Percentiles rank a stretch among this genome's conserved stretches.
These are phyloP conservation scores for Trypanosoma melophagium DNA, from an alignment of 208 protist species.

Conservation along the genomic window DNA sequence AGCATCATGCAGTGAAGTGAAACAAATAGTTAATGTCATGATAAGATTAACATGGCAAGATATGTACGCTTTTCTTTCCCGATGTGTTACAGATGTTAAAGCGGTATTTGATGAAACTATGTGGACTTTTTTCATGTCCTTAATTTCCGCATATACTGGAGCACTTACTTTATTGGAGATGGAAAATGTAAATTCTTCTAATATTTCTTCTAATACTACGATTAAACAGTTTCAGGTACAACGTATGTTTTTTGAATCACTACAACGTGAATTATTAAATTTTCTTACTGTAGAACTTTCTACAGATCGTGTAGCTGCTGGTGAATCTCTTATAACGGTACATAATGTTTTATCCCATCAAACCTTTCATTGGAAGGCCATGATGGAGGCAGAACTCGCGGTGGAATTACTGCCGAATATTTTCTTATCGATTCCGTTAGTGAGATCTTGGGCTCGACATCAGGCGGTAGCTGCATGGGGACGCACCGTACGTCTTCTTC, in stretches of 20 bases:
- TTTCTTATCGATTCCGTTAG: neutral
- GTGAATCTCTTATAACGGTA: slow-evolving; percentile 8
- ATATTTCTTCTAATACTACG: too few species aligned
- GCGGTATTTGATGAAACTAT: slow-evolving; percentile 19
- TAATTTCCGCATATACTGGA: slow-evolving; percentile 19
- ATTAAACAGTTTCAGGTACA: slow-evolving; percentile 4
- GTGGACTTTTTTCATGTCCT: slow-evolving; percentile 25
- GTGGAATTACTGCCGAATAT: slow-evolving; percentile 4
- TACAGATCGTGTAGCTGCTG: neutral
- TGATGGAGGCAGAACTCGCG: slow-evolving; percentile 18
- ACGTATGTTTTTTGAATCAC: slow-evolving; percentile 22
- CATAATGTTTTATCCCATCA: slow-evolving; percentile 18
- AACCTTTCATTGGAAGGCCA: slow-evolving; percentile 21
- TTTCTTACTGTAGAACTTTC: slow-evolving; percentile 22
- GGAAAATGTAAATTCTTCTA: neutral
- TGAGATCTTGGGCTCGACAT: slow-evolving; percentile 15
- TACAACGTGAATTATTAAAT: slow-evolving; percentile 14
- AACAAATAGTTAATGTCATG: slow-evolving; percentile 1
- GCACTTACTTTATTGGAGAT: slow-evolving; percentile 8
- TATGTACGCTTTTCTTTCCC: slow-evolving; percentile 18
- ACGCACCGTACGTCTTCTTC: slow-evolving; percentile 15
- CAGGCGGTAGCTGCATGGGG: slow-evolving; percentile 17
- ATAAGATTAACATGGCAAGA: slow-evolving; percentile 9
- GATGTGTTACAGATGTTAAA: slow-evolving; percentile 4
- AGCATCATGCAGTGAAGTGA: neutral